Percentiles rank a stretch among this genome's conserved stretches.
These are phyloP conservation scores for Trametes cingulata DNA, from an alignment of 768 basidiomycete species.

Conservation along the genomic window DNA sequence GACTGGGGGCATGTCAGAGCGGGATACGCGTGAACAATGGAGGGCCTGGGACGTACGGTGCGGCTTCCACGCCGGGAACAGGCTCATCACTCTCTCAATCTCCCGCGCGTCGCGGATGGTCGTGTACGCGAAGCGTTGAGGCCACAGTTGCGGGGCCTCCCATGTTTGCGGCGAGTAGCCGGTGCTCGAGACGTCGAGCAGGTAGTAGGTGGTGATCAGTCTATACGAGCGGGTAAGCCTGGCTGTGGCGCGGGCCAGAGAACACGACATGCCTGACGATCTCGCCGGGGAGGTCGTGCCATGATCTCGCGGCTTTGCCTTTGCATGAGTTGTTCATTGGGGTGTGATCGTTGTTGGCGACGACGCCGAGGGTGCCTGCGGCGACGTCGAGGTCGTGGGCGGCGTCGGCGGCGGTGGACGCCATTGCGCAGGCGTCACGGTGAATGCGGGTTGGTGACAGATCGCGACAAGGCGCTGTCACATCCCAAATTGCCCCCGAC, in stretches of 20 bases:
- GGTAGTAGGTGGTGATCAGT: constrained; percentile 58
- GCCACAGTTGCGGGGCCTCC: constrained; percentile 57
- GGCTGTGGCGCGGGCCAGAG: constrained; percentile 17
- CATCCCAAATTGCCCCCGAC: constrained; percentile 20
- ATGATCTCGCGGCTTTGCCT: constrained; percentile 59
- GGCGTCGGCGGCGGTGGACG: constrained; percentile 24
- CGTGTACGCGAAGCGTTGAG: constrained; percentile 59
- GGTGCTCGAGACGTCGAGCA: constrained; percentile 46
- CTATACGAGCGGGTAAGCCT: constrained; percentile 36
- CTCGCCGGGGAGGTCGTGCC: constrained; percentile 63
- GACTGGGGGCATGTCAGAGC: constrained; percentile 41
- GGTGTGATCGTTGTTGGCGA: background rate
- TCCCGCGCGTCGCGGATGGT: constrained; percentile 62
- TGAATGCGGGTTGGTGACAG: constrained; percentile 30
- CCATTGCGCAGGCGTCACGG: constrained; percentile 31
- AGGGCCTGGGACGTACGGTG: constrained; percentile 50
- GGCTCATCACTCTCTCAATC: constrained; percentile 61
- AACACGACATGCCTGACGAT: constrained; percentile 51
- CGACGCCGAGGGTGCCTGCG: constrained; percentile 9
- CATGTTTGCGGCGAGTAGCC: constrained; percentile 51
- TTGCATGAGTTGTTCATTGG: constrained; percentile 40
- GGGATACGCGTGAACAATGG: constrained; percentile 18
- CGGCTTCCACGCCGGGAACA: constrained; percentile 59
- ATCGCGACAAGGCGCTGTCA: constrained; percentile 32
- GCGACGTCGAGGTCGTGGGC: constrained; percentile 16